Evolutionary conservation across 1,284 basidiomycete species (phyloP).

Genomic region (Trametes versicolor): DNA sequence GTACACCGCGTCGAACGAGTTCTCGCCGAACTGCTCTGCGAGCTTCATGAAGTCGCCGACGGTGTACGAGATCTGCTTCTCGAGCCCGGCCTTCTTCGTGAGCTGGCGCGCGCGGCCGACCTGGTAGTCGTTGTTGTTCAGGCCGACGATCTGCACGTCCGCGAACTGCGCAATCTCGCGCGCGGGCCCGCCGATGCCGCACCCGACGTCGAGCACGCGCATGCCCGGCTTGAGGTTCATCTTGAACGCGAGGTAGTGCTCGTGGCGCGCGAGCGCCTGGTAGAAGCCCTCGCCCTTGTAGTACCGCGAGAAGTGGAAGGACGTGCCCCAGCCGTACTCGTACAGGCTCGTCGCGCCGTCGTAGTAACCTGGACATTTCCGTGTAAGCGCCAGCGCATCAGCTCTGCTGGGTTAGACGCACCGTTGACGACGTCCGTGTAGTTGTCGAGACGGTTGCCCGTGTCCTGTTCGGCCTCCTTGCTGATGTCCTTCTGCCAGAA

Average conservation of each 20-base stretch:
- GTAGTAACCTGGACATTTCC: conserved; percentile 78
- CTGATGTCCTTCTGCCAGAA: conserved; percentile 93
- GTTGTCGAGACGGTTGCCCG: conserved; percentile 80
- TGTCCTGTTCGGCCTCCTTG: conserved; percentile 77
- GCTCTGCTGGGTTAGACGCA: conserved; percentile 44
- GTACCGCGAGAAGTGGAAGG: conserved; percentile 99
- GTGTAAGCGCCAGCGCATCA: conserved; percentile 15
- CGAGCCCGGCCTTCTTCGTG: conserved; percentile 82
- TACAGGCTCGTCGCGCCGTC: conserved; percentile 97
- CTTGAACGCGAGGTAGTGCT: conserved; percentile 94
- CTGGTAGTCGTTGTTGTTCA: conserved; percentile 99
- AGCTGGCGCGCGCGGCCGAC: conserved; percentile 87
- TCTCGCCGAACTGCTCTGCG: conserved; percentile 91
- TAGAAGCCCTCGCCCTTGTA: conserved; percentile 94
- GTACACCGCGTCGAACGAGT: conserved; percentile 96
- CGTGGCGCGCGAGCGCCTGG: conserved; percentile 91
- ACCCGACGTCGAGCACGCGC: conserved; percentile 98
- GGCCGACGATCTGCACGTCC: conserved; percentile 86
- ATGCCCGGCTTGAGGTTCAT: conserved; percentile 89
- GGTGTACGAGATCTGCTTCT: conserved; percentile 82
- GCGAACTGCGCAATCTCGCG: conserved; percentile 95
- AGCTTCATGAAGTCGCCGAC: conserved; percentile 99
- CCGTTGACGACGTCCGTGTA: conserved; percentile 98
- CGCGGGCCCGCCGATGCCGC: conserved; percentile 97
- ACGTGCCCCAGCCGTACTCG: conserved; percentile 94